Percentiles rank a stretch among this genome's conserved stretches.
Evolutionary conservation across 768 basidiomycete genomes (phyloP).

Genomic region (Daedalea quercina): DNA sequence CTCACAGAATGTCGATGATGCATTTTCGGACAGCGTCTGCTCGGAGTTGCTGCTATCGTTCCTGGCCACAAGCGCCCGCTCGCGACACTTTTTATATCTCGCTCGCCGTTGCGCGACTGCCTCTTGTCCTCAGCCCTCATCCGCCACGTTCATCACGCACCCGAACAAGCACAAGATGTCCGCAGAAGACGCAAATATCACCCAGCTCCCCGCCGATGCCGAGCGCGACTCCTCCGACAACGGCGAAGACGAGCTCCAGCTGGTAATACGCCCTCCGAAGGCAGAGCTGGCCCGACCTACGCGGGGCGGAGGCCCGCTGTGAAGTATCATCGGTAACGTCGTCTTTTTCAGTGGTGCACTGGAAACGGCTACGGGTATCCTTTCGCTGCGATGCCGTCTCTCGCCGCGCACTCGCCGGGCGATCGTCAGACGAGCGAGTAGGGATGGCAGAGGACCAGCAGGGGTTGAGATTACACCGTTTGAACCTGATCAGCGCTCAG

Average conservation of each 20-base stretch:
- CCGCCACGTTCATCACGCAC: slow-evolving; percentile 1
- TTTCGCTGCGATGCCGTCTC: slow-evolving; percentile 27
- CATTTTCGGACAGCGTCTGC: too few relatives aligned
- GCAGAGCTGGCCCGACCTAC: slow-evolving; percentile 23
- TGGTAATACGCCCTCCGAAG: slow-evolving; percentile 38
- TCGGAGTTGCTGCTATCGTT: too few relatives aligned
- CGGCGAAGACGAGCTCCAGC: slow-evolving; percentile 45
- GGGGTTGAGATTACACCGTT: slow-evolving; percentile 96
- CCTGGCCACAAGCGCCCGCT: too few relatives aligned
- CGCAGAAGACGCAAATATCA: slow-evolving; percentile 7
- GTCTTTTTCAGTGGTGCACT: slow-evolving; percentile 51
- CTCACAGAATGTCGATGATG: too few relatives aligned
- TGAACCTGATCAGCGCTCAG: slow-evolving; percentile 96
- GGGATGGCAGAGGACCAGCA: slow-evolving; percentile 27
- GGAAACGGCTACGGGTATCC: slow-evolving; percentile 91
- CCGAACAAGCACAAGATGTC: slow-evolving; percentile 10
- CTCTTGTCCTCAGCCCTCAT: slow-evolving; percentile 3
- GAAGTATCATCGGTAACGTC: slow-evolving; percentile 66
- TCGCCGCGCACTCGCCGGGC: slow-evolving; percentile 22
- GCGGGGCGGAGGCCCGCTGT: slow-evolving; percentile 23
- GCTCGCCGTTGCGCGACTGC: neutral
- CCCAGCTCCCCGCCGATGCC: slow-evolving; percentile 11
- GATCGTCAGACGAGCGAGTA: slow-evolving; percentile 19
- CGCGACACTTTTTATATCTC: neutral
- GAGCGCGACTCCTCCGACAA: slow-evolving; percentile 24